Base-by-base conservation (phyloP, 2,329 filamentous ascomycete genomes). In the Cladosporium cucumerinum region DNA sequence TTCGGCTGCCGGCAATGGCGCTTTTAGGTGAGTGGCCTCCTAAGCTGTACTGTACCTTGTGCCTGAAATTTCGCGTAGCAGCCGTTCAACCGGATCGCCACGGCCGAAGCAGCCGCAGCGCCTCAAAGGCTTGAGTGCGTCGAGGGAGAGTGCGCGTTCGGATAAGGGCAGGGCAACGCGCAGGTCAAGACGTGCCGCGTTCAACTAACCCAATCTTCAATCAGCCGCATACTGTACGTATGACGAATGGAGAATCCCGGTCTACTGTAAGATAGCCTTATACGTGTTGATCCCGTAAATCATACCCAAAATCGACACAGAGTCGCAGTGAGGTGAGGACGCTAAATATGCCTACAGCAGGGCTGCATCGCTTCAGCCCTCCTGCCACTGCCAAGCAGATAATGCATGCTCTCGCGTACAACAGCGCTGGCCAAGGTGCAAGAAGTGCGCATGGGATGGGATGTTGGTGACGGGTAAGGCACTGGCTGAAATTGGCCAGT, bases 171-270 rank as follows among this genome's bases (percentile, higher is more conserved):
- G 49, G 26, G 11, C 21, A 26, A 25, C 54, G 54, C 32, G 49
- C 23, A 30, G 60, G 32, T 55, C 60, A 25, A 4, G 12, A 18
- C 43, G 32, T 62, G 60, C 48, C 32, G 18, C 49, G 49, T 62
- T 62, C 32, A 32, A 34, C 16, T 21, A 10, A 6, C 60, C 21
- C 34, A 32, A 11, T 11, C 11, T 46, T 34, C 49, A 16, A 46
- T 62, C 60, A 62, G 60, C 60, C 60, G 60, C 60, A 43, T 54
- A n/a, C n/a, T n/a, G n/a, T n/a, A 62, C 60, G 60, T 32, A 55
- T 32, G 30, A 39, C 28, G 46, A 23, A 23, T 32, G 28, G n/a
- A 34, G 28, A 32, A 34, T 39, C 48, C 48, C 14, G 30, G 30
- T 23, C 55, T 39, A 32, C 39, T 16, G 32, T 25, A 46, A 25